Conservation (phyloP, 306 rosid genomes). For the Rosa multiflora region DNA sequence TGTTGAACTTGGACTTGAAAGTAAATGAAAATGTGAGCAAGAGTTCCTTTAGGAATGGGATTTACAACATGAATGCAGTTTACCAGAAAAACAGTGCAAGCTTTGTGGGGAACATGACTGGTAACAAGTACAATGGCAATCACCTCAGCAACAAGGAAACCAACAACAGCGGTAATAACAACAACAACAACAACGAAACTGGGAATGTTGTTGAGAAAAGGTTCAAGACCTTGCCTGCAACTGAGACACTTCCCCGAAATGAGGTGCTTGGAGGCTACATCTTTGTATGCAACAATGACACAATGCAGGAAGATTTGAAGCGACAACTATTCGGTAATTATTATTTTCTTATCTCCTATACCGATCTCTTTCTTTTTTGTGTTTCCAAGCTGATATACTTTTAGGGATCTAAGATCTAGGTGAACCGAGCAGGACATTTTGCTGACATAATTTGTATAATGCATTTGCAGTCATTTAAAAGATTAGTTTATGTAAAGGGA, state of each 20-base stretch:
- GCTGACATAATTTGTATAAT: background rate
- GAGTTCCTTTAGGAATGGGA: conserved; percentile 56
- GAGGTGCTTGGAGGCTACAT: conserved; percentile 99
- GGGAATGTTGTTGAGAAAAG: conserved; percentile 78
- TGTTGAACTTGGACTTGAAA: conserved; percentile 72
- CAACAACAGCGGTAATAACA: conserved; percentile 37
- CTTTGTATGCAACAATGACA: conserved; percentile 96
- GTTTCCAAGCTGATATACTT: background rate
- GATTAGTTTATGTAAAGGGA: conserved; percentile 4
- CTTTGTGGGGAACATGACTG: conserved; percentile 51
- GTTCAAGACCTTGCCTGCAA: conserved; percentile 96
- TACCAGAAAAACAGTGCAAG: conserved; percentile 70
- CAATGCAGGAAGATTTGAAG: conserved; percentile 98
- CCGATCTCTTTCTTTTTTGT: background rate
- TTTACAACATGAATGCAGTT: conserved; percentile 65
- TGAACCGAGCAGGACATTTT: background rate
- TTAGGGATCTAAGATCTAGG: background rate
- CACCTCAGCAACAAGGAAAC: conserved; percentile 59
- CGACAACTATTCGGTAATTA: conserved; percentile 87
- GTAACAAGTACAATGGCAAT: conserved; percentile 63
- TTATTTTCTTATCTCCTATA: background rate
- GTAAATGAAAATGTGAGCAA: conserved; percentile 58
- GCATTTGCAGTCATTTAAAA: background rate
- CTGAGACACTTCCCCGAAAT: conserved; percentile 95
- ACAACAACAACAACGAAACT: conserved; percentile 43